Evolutionary conservation across 2,329 filamentous ascomycete species (phyloP).

Genomic region (Fusarium dlaminii): DNA sequence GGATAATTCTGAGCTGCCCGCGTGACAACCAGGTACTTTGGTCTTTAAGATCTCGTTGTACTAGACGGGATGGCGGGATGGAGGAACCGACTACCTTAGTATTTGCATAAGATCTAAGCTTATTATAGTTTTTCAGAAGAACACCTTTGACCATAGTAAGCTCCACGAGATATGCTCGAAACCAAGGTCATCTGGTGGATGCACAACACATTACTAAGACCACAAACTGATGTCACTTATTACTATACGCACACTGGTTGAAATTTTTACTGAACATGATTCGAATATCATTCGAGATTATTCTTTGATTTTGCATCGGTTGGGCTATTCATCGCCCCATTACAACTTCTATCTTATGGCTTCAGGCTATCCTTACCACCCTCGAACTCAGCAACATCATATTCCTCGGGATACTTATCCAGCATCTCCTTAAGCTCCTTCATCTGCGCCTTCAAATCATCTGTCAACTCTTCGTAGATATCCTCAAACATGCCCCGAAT

Average conservation of each 20-base stretch:
- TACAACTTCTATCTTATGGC: constrained; percentile 15
- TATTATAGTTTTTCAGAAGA: background rate
- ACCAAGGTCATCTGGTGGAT: background rate
- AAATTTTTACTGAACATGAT: background rate
- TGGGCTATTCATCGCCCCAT: background rate
- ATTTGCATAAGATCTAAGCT: background rate
- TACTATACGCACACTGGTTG: background rate
- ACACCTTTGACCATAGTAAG: background rate
- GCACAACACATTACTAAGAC: background rate
- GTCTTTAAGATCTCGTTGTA: background rate
- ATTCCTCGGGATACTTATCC: constrained; percentile 89
- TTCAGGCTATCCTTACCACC: constrained; percentile 74
- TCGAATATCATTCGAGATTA: background rate
- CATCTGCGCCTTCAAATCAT: constrained; percentile 79
- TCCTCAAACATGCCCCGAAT: constrained; percentile 82
- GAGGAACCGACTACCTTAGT: background rate
- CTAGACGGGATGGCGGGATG: background rate
- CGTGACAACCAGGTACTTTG: background rate
- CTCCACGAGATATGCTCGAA: background rate
- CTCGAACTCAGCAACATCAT: constrained; percentile 82
- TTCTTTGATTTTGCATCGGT: background rate
- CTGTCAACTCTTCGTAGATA: constrained; percentile 87
- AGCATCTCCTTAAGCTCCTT: constrained; percentile 77
- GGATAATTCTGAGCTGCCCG: background rate
- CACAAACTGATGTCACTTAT: background rate